Base-by-base conservation (phyloP, 495 filamentous ascomycete species). In the Cryomyces antarcticus region DNA sequence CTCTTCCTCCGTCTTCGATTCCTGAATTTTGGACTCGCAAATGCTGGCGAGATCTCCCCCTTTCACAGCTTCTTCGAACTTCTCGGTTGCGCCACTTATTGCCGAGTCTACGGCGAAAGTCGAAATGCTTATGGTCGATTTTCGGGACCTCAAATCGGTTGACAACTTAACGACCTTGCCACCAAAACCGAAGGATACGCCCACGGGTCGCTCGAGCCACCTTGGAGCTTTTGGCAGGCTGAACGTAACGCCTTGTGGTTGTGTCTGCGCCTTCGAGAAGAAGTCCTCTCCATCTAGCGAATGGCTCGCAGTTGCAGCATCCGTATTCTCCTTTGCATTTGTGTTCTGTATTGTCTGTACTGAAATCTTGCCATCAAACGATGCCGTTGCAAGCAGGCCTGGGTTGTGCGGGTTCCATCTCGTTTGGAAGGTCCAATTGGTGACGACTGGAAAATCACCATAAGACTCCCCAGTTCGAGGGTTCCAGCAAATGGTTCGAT, bases 401-500 rank as follows among this genome's bases (percentile, higher is more conserved):
- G 89, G 92, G 59, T 96, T 92, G 50, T 80, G 73, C 13, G 92
- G 89, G 58, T 94, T 85, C 73, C 88, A 99, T 50, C 77, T 73
- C 5, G 89, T 94, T 58, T 86, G 76, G 67, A 96, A 99, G 2
- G 86, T 93, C 89, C 92, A 96, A 59, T 96, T 96, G 33, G 88
- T 93, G 43, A 93, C 92, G 49, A 94, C 81, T 9, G 88, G 84
- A 59, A 95, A 93, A 62, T 96, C 87, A 45, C 92, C 89, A 38
- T 83, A 81, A 5, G 69, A 63, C 53, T 83, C 73, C 38, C 87
- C 87, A 5, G 77, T 92, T 51, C 89, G 82, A 1, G 92, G 82
- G 60, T 95, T 95, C 89, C 92, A 99, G 46, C 87, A 80, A 42
- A 96, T 71, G 1, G 86, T 94, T 49, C 82, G 75, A 50, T 96